Conservation (phyloP, 257 asterid genomes). For the Nyctanthes arbortristis region DNA sequence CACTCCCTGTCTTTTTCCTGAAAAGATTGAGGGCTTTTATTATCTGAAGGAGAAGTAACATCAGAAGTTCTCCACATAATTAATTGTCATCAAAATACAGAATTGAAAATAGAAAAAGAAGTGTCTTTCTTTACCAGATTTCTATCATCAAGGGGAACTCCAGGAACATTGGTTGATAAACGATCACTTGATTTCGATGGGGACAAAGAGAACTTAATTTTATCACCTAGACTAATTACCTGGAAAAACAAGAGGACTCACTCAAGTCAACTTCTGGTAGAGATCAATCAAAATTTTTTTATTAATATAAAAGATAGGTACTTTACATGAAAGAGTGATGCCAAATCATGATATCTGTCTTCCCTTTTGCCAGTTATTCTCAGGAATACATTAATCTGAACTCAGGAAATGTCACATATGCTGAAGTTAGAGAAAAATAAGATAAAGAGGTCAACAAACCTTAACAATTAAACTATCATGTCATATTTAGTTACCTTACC, state of each 20-base stretch:
- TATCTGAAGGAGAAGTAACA: constrained; percentile 57
- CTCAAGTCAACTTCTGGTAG: constrained; percentile 4
- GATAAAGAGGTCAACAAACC: neutral
- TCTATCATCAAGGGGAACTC: constrained; percentile 80
- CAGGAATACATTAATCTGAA: constrained; percentile 72
- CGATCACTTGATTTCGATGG: constrained; percentile 80
- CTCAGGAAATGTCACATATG: constrained; percentile 16
- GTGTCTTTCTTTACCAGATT: constrained; percentile 76
- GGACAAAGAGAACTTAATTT: constrained; percentile 78
- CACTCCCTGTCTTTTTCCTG: constrained; percentile 78
- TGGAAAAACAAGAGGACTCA: constrained; percentile 35
- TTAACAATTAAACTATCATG: neutral
- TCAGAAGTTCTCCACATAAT: constrained; percentile 1
- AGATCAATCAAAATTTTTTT: neutral
- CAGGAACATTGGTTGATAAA: constrained; percentile 71
- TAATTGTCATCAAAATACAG: neutral
- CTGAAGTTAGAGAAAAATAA: neutral
- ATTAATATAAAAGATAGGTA: constrained; percentile 20
- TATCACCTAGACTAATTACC: constrained; percentile 96
- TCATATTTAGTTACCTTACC: constrained; percentile 45
- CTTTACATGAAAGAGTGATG: constrained; percentile 88
- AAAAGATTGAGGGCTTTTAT: constrained; percentile 95
- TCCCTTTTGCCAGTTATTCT: constrained; percentile 74
- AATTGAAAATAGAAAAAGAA: too few relatives aligned
- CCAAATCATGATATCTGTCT: constrained; percentile 87